A percentile compares a stretch with the other conserved stretches of the same genome.
These are phyloP conservation scores for Clarireedia monteithiana DNA, from an alignment of 2,329 filamentous ascomycete genomes.

Conservation along the genomic window DNA sequence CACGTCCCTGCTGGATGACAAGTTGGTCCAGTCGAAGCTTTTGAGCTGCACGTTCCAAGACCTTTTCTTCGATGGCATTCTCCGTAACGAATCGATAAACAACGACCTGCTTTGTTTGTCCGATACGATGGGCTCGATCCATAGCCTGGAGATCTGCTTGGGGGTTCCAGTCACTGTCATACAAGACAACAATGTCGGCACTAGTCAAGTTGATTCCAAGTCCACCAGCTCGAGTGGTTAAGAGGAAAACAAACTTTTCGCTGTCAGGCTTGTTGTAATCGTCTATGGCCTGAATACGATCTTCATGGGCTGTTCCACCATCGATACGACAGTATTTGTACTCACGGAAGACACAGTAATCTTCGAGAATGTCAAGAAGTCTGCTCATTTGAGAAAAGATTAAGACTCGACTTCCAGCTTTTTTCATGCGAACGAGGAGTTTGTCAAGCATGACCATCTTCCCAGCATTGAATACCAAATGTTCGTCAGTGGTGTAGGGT, in stretches of 20 bases:
- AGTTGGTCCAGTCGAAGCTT: constrained; percentile 94
- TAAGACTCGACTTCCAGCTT: constrained; percentile 86
- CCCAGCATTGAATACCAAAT: constrained; percentile 84
- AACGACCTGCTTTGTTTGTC: constrained; percentile 94
- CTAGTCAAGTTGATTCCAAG: constrained; percentile 93
- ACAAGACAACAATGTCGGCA: constrained; percentile 92
- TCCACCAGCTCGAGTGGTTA: constrained; percentile 92
- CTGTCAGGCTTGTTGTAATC: constrained; percentile 96
- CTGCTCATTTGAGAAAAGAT: constrained; percentile 99
- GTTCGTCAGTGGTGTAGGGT: constrained; percentile 96
- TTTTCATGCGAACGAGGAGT: constrained; percentile 73
- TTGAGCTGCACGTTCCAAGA: constrained; percentile 90
- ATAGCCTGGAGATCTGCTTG: constrained; percentile 98
- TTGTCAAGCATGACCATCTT: constrained; percentile 98
- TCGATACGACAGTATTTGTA: constrained; percentile 98
- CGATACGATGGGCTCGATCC: constrained; percentile 97
- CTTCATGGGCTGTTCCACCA: constrained; percentile 91
- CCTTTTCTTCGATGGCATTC: constrained; percentile 97
- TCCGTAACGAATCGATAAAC: constrained; percentile 97
- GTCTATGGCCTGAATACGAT: constrained; percentile 94
- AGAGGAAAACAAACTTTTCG: constrained; percentile 92
- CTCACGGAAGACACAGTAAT: constrained; percentile 93
- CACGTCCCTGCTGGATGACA: constrained; percentile 94
- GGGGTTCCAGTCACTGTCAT: constrained; percentile 98
- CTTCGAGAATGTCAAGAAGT: constrained; percentile 91